phyloP scores from a whole-genome alignment of 2,329 filamentous ascomycete species.

The Gremmenia infestans region DNA sequence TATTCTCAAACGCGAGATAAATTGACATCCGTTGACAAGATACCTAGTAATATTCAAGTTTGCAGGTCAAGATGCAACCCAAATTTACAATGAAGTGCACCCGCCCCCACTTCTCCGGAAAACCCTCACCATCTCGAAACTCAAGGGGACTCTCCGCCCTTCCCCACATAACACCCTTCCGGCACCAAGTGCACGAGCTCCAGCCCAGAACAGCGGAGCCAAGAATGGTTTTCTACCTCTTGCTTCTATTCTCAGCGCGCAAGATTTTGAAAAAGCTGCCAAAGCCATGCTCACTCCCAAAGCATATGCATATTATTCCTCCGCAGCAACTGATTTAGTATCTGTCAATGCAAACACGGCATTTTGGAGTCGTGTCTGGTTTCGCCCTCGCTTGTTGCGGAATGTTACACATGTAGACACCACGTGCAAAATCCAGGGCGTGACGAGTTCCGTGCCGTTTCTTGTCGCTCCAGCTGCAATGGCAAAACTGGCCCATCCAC shows the following conservation, averaged over 20 bases:
- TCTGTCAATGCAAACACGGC: conserved; percentile 51
- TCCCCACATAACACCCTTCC: not conserved
- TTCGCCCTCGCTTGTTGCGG: conserved; percentile 52
- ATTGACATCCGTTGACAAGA: not conserved
- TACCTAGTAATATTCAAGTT: conserved; percentile 39
- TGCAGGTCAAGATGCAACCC: conserved; percentile 46
- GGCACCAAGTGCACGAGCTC: conserved; percentile 44
- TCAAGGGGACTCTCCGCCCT: not conserved
- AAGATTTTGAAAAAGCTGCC: conserved; percentile 55
- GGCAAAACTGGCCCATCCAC: conserved; percentile 54
- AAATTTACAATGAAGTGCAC: not conserved
- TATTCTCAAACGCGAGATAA: conserved; percentile 21
- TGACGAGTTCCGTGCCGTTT: conserved; percentile 46
- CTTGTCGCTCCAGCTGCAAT: conserved; percentile 60
- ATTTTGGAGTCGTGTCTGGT: conserved; percentile 47
- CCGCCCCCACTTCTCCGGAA: not conserved
- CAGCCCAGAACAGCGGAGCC: conserved; percentile 28
- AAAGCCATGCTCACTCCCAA: conserved; percentile 49
- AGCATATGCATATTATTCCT: conserved; percentile 61
- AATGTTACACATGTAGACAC: conserved; percentile 49
- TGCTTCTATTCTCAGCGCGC: conserved; percentile 34
- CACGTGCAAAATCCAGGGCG: conserved; percentile 47
- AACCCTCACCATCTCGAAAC: not conserved
- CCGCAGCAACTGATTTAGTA: conserved; percentile 61
- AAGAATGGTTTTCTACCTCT: conserved; percentile 31